phyloP scores from a whole-genome alignment of 2,329 filamentous ascomycete genomes.

The Monilinia fructigena region DNA sequence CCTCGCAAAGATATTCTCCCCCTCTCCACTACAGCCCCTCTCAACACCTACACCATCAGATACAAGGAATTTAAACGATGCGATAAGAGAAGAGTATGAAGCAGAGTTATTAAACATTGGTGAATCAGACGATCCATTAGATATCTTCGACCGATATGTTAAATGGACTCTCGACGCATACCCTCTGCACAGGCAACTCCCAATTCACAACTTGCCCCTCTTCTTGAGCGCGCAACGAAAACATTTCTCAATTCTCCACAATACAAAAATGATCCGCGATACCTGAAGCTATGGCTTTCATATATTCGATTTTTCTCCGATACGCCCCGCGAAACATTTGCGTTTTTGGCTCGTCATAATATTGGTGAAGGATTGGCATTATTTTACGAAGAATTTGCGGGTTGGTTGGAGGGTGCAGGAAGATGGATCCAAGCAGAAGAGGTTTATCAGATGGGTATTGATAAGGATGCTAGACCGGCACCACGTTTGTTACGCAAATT shows the following conservation, averaged over 20 bases:
- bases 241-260: slow-evolving; percentile 79
- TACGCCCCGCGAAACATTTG: slow-evolving; percentile 86
- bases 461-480: slow-evolving; percentile 79
- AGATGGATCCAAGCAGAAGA: slow-evolving; percentile 92
- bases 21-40: slow-evolving; percentile 58
- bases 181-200: slow-evolving; percentile 85
- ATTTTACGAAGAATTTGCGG: slow-evolving; percentile 96
- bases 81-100: slow-evolving; percentile 80
- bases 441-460: slow-evolving; percentile 85
- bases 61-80: slow-evolving; percentile 74
- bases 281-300: slow-evolving; percentile 88
- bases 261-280: slow-evolving; percentile 94
- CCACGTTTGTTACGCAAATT: slow-evolving; percentile 85
- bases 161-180: slow-evolving; percentile 96
- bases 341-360: slow-evolving; percentile 83
- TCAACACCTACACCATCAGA: slow-evolving; percentile 66
- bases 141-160: slow-evolving; percentile 94
- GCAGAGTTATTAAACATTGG: slow-evolving; percentile 72
- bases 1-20: slow-evolving; percentile 78
- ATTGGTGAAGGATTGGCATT: slow-evolving; percentile 85
- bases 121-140: slow-evolving; percentile 92
- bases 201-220: slow-evolving; percentile 81
- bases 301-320: slow-evolving; percentile 94
- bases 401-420: slow-evolving; percentile 81
- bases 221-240: slow-evolving; percentile 92